Percentiles rank a stretch among this genome's conserved stretches.
Conservation (phyloP, 1,284 basidiomycete species). For the Takashimella tepidaria region DNA sequence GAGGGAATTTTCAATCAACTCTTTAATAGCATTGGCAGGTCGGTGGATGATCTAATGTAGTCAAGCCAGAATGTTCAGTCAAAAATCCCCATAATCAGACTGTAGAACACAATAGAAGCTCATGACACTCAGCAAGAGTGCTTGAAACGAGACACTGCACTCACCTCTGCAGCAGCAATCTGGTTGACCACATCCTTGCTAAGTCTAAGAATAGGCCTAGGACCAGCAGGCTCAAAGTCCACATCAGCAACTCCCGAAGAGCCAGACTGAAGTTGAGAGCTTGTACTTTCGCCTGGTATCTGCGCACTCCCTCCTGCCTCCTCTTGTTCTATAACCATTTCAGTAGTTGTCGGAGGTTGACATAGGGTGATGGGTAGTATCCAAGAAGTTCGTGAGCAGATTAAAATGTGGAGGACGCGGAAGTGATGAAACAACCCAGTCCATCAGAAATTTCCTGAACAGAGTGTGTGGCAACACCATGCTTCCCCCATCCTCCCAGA, state of each 20-base stretch:
- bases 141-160: conserved; percentile 16
- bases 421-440: neutral
- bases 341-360: neutral
- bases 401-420: neutral
- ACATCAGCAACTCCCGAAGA: neutral
- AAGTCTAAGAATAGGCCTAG: conserved; percentile 48
- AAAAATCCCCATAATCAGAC: neutral
- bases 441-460: too few relatives aligned
- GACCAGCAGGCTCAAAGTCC: conserved; percentile 3
- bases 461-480: too few relatives aligned
- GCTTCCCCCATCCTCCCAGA: too few relatives aligned
- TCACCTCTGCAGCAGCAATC: conserved; percentile 60
- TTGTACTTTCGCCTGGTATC: neutral
- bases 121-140: neutral
- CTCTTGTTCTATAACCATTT: neutral
- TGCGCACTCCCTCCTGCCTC: neutral
- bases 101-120: neutral
- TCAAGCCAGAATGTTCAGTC: neutral
- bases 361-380: neutral
- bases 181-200: conserved; percentile 55
- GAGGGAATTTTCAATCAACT: conserved; percentile 89
- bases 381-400: neutral
- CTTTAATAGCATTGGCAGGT: conserved; percentile 93
- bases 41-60: conserved; percentile 95
- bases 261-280: neutral